Percentiles rank a stretch among this genome's conserved stretches.
These are phyloP conservation scores for Talaromyces rugulosus DNA, from an alignment of 2,329 filamentous ascomycete species.

Conservation along the genomic window DNA sequence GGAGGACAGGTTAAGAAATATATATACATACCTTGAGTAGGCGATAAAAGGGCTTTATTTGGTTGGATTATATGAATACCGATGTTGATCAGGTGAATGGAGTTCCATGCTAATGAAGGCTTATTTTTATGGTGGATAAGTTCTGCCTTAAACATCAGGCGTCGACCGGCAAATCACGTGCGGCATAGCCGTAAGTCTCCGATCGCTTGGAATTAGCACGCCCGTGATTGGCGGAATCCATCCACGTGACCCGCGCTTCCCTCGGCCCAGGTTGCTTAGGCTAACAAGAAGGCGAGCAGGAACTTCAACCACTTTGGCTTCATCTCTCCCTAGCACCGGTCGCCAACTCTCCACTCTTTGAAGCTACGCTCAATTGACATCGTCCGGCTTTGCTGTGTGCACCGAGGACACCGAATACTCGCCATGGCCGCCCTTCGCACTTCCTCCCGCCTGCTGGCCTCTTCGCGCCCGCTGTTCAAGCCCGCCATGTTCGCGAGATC, in stretches of 20 bases:
- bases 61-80: neutral
- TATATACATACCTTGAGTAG: neutral
- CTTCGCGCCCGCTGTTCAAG: conserved; percentile 40
- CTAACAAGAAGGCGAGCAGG: conserved; percentile 13
- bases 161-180: conserved; percentile 7
- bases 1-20: conserved; percentile 44
- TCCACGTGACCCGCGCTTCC: conserved; percentile 10
- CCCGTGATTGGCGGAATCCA: neutral
- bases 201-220: conserved; percentile 9
- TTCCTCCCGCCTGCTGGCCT: conserved; percentile 42
- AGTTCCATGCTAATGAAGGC: neutral
- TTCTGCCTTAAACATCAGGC: neutral
- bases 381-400: neutral
- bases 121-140: neutral
- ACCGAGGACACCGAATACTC: conserved; percentile 8
- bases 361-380: conserved; percentile 10
- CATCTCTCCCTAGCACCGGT: conserved; percentile 2
- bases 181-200: conserved; percentile 13
- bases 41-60: neutral
- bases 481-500: conserved; percentile 33
- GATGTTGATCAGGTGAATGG: neutral
- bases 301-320: conserved; percentile 5
- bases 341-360: conserved; percentile 7
- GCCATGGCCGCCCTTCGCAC: conserved; percentile 48
- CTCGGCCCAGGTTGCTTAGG: conserved; percentile 9